Base-by-base conservation (phyloP, 208 protist genomes). In the Trypanosoma melophagium region DNA sequence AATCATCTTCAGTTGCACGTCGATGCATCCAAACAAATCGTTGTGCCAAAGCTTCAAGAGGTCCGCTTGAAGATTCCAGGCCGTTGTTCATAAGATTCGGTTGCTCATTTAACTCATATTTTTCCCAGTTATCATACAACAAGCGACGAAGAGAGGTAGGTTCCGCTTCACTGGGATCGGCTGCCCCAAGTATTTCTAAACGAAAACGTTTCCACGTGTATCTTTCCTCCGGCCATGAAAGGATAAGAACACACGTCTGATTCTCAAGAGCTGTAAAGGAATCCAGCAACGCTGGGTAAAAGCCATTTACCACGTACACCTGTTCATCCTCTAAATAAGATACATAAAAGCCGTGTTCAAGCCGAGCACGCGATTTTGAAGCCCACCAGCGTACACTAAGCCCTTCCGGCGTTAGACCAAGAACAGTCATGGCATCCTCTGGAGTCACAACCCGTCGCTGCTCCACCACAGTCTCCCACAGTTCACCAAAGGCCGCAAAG, bases 301-400 rank as follows among this genome's bases (percentile, higher is more conserved):
- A 81, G 16, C 89, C 92, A 67, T 97, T 95, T 24, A 89, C 63
- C 1, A 95, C 80, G 62, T 91, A 93, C 17, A 82, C 7, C 13
- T n/a, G 49, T 49, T 76, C 61, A 45, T 77, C 67, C 35, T 58
- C 62, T 40, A 86, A 71, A 47, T 69, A 73, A 42, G 58, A 53
- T 47, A 85, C 78, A 76, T 84, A 80, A 24, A 81, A 69, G 19
- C 81, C 84, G 51, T 66, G 42, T 31, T 79, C 65, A 28, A 90
- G 68, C 63, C 78, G 70, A 8, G 45, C 64, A 19, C 38, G 49
- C 16, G 47, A 59, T n/a, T 74, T 74, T 14, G 28, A 45, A 7
- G 52, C 42, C 69, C 80, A 86, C 63, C 86, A 92, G 13, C 28
- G 67, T 55, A 62, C 42, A 40, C 73, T 54, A 54, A 92, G 54